Base-by-base conservation (phyloP, 2,329 filamentous ascomycete species). In the Apiospora rasikravindrae region DNA sequence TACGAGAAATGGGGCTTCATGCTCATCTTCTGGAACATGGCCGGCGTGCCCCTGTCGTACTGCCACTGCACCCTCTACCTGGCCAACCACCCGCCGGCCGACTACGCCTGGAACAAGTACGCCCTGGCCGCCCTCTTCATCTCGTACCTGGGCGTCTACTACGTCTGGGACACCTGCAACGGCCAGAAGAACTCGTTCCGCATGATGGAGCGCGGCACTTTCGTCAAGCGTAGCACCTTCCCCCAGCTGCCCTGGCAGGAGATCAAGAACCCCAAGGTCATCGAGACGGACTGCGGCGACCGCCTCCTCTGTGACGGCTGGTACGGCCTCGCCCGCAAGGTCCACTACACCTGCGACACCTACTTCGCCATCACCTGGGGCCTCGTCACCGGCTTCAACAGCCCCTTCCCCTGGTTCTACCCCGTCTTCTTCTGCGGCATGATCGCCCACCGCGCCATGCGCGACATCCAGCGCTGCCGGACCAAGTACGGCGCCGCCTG, bases 1-100 rank as follows among this genome's bases (percentile, higher is more conserved):
- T 96, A 94, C 78, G 95, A 98, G 87, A 98, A 98, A 85, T 95
- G 94, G 90, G 95, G 95, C 70, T 98, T 98, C 86, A 98, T 98
- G 95, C 89, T 98, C 76, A 97, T 97, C 82, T 98, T 98, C 89
- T 98, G 95, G 95, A 98, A 98, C 84, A 87, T 98, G 81, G 94
- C 95, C 67, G 95, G 95, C 76, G 95, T 98, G 37, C 95, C 95
- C 19, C 88, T 98, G 70, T 95, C 91, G 71, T 98, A 98, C 88
- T 97, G 94, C 86, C 95, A 98, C 86, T 96, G 93, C 88, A 96
- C 93, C 68, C 90, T 98, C 78, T 98, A 93, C 84, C 88, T 98
- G 69, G 94, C 94, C 76, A 95, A 93, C 83, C 94, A 97, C 82
- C 84, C 93, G 78, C 93, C 95, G 0, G 87, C 90, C 47, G 90